Conservation (phyloP, 805 yeast species). For the Millerozyma acaciae region DNA sequence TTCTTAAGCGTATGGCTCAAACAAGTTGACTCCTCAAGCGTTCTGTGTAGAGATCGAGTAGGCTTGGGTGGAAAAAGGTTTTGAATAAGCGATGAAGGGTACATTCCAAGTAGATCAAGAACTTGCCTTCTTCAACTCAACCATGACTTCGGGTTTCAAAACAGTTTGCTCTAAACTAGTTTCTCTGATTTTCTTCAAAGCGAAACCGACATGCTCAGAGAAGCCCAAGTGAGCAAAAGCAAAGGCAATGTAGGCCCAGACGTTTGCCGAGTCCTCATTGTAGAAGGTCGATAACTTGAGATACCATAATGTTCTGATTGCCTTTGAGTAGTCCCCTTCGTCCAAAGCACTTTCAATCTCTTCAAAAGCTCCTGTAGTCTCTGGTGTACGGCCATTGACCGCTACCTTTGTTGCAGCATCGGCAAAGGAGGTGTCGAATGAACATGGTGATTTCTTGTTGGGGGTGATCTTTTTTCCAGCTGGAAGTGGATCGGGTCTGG, state of each 20-base stretch:
- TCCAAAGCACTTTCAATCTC: conserved; percentile 7
- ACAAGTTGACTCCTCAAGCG: too few species aligned
- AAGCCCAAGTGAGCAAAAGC: conserved; percentile 10
- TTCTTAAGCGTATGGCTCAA: too few species aligned
- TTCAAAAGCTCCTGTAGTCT: conserved; percentile 6
- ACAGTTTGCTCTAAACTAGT: conserved; percentile 10
- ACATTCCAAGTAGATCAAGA: too few species aligned
- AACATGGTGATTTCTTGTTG: conserved; percentile 8
- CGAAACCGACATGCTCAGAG: conserved; percentile 9
- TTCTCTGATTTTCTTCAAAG: conserved; percentile 9
- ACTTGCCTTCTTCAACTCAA: conserved; percentile 8
- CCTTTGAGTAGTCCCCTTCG: conserved; percentile 6
- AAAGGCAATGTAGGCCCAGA: conserved; percentile 10
- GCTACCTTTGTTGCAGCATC: conserved; percentile 7
- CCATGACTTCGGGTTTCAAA: conserved; percentile 8
- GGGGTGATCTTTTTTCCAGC: conserved; percentile 9
- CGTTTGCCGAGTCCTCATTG: conserved; percentile 10
- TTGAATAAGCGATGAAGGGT: too few species aligned
- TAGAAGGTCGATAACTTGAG: conserved; percentile 9
- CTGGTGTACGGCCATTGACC: conserved; percentile 7
- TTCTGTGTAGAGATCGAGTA: too few species aligned
- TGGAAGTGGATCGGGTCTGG: conserved; percentile 11
- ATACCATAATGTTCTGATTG: conserved; percentile 9
- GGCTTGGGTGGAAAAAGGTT: too few species aligned
- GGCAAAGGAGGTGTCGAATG: conserved; percentile 6